Conservation (phyloP, 768 basidiomycete species). For the Aureoboletus auriporus region DNA sequence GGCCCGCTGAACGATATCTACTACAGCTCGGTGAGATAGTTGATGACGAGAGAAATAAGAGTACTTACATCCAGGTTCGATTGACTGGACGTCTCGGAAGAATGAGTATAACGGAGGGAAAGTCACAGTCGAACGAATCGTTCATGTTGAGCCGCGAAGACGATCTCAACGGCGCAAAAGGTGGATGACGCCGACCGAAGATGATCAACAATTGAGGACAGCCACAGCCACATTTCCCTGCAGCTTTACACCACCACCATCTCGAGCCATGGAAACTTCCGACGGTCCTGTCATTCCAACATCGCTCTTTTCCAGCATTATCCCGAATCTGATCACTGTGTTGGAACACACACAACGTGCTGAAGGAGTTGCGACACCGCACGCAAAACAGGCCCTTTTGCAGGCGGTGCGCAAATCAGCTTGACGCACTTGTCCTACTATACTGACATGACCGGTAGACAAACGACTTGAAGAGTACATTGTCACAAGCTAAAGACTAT, state of each 20-base stretch:
- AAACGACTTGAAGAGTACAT: slow-evolving; percentile 60
- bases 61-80: slow-evolving; percentile 46
- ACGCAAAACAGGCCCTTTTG: slow-evolving; percentile 62
- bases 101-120: no score
- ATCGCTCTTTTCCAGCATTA: slow-evolving; percentile 50
- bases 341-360: slow-evolving; percentile 57
- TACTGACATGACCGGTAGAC: slow-evolving; percentile 42
- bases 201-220: no score
- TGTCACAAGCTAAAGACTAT: slow-evolving; percentile 57
- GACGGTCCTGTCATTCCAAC: slow-evolving; percentile 33
- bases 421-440: background rate
- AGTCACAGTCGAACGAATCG: no score
- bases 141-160: no score
- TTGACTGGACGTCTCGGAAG: slow-evolving; percentile 36
- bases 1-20: slow-evolving; percentile 88
- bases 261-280: slow-evolving; percentile 5
- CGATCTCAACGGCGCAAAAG: no score
- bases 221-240: slow-evolving; percentile 18
- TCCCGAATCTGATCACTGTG: slow-evolving; percentile 57
- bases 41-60: background rate
- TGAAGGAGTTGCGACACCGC: slow-evolving; percentile 50
- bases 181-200: no score
- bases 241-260: background rate
- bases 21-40: slow-evolving; percentile 33
- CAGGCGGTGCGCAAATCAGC: slow-evolving; percentile 48